Conservation (phyloP, 305 asterid genomes). For the Withania somnifera region DNA sequence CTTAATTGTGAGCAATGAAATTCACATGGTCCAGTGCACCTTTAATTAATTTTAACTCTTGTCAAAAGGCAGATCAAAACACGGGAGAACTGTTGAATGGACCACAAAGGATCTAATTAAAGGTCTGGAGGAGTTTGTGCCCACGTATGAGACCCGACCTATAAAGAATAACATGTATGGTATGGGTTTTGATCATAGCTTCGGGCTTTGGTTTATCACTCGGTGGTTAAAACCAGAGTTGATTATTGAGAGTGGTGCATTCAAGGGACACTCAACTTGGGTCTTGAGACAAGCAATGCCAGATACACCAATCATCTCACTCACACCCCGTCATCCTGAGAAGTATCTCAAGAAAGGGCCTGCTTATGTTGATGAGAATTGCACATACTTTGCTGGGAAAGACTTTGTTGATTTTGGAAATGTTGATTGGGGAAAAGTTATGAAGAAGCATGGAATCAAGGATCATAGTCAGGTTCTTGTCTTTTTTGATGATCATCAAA, state of each 20-base stretch:
- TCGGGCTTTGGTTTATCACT: conserved; percentile 91
- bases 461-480: conserved; percentile 62
- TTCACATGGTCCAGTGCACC: background rate
- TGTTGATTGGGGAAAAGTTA: conserved; percentile 73
- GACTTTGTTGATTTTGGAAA: conserved; percentile 93
- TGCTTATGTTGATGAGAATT: conserved; percentile 90
- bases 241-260: conserved; percentile 96
- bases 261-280: conserved; percentile 98
- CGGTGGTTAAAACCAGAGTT: conserved; percentile 76
- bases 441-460: conserved; percentile 58
- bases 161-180: conserved; percentile 84
- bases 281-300: conserved; percentile 95
- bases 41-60: conserved; percentile 22
- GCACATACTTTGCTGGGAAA: conserved; percentile 87
- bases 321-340: conserved; percentile 94
- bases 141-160: conserved; percentile 81
- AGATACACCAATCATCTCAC: conserved; percentile 59
- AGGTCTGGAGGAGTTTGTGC: conserved; percentile 87
- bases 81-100: conserved; percentile 84
- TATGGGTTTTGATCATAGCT: conserved; percentile 96
- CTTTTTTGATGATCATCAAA: conserved; percentile 97
- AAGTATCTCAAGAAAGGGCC: conserved; percentile 90
- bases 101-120: conserved; percentile 68
- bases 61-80: conserved; percentile 99
- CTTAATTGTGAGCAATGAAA: background rate